Percentiles rank a stretch among this genome's conserved stretches.
These are phyloP conservation scores for Leccinum pellstonianum DNA, from an alignment of 768 basidiomycete genomes.

Conservation along the genomic window DNA sequence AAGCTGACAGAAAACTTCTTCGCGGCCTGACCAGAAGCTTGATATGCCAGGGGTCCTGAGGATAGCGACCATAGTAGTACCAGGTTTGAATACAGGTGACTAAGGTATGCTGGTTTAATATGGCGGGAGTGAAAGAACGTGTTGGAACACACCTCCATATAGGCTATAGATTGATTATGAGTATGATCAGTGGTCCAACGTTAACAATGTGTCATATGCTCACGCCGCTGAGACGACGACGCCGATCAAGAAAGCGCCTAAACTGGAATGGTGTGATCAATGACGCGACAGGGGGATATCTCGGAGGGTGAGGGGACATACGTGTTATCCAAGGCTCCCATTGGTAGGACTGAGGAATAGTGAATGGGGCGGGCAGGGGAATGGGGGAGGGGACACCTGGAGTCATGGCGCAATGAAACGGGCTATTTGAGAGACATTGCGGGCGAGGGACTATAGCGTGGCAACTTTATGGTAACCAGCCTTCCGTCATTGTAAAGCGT, in stretches of 20 bases:
- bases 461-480: conserved; percentile 15
- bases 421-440: conserved; percentile 18
- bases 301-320: conserved; percentile 19
- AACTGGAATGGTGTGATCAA: conserved; percentile 30
- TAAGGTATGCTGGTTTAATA: conserved; percentile 22
- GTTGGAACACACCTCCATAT: conserved; percentile 44
- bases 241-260: conserved; percentile 56
- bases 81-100: conserved; percentile 58
- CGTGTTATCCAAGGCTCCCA: conserved; percentile 38
- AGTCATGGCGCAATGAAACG: conserved; percentile 1
- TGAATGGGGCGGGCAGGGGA: background rate
- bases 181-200: background rate
- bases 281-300: background rate
- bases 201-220: conserved; percentile 25
- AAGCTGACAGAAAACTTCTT: background rate
- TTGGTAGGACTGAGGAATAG: conserved; percentile 2
- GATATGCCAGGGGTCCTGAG: conserved; percentile 51
- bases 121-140: background rate
- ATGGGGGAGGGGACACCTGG: background rate
- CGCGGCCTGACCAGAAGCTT: conserved; percentile 43
- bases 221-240: conserved; percentile 53
- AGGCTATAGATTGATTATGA: conserved; percentile 36
- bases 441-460: conserved; percentile 1
- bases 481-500: conserved; percentile 26
- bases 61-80: conserved; percentile 52